phyloP scores from a whole-genome alignment of 352 stramenopile genomes.

The Globisporangium recalcitrans region DNA sequence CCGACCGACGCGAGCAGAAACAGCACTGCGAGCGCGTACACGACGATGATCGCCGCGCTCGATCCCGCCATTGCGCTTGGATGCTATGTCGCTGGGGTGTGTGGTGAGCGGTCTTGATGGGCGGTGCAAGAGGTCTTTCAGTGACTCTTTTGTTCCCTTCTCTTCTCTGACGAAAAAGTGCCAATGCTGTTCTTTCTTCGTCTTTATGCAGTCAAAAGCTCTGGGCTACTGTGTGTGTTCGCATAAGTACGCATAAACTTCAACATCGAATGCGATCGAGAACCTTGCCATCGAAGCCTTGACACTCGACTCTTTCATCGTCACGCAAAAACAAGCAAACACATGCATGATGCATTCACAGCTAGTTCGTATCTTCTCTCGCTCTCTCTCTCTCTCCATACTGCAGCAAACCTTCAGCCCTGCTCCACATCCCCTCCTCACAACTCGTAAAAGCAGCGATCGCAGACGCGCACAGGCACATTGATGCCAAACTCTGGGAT shows the following conservation, averaged over 20 bases:
- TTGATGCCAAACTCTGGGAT: slow-evolving; percentile 86
- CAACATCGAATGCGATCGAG: slow-evolving; percentile 7
- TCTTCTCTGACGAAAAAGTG: too few species aligned
- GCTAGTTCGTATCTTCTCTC: not conserved
- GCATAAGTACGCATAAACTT: slow-evolving; percentile 4
- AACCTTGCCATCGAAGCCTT: not conserved
- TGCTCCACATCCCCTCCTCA: slow-evolving; percentile 15
- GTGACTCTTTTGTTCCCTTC: not conserved
- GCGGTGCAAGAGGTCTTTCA: too few species aligned
- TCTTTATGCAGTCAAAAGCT: not conserved
- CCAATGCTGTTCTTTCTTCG: not conserved
- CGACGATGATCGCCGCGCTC: slow-evolving; percentile 17
- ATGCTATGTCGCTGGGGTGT: not conserved
- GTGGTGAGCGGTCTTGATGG: not conserved
- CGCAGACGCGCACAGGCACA: slow-evolving; percentile 76
- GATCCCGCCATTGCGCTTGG: slow-evolving; percentile 5
- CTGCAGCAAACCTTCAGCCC: not conserved
- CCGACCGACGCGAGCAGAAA: slow-evolving; percentile 22
- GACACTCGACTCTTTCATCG: not conserved
- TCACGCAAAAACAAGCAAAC: not conserved
- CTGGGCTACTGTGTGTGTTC: not conserved
- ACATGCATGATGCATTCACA: not conserved
- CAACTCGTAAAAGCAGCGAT: slow-evolving; percentile 82
- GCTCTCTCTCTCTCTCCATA: not conserved
- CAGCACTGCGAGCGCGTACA: slow-evolving; percentile 24